Evolutionary conservation across 2,329 filamentous ascomycete genomes (phyloP), one percentile per base, ranked within the genome.

Genomic region (Alternaria sp.): DNA sequence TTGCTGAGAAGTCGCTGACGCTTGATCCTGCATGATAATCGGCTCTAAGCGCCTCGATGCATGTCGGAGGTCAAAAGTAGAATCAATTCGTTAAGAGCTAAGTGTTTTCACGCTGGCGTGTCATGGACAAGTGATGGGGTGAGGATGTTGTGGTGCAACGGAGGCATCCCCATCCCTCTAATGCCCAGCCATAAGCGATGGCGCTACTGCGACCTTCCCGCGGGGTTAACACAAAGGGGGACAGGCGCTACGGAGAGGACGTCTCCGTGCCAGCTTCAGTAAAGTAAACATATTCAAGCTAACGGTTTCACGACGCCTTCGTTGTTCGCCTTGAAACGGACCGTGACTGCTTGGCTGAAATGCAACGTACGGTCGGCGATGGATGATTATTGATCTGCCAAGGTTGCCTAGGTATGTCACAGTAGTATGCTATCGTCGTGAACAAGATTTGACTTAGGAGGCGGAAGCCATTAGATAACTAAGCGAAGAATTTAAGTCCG

Each of bases 151-250:
- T 46, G 40, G 34, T 44, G 45, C 18, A 41, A 46, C 53, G 53
- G 57, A 51, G 57, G 36, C 51, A 45, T 45, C 27, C 28, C 28
- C 52, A 36, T 49, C 36, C 10, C 52, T 49, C 36, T 14, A 4
- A 16, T 44, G 27, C 38, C 45, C 32, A 27, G 53, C 32, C 40
- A 20, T 41, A 57, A 60, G 40, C 58, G 46, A 60, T 20, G 6
- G 41, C 46, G 44, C 41, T 57, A 45, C 41, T 36, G 53, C 27
- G 46, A 27, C 28, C 54, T 61, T 54, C 54, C 43, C 59, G 32
- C 32, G 43, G 46, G 36, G 49, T 57, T 45, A 45, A 36, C 27
- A 40, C 30, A 11, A 27, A 27, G 14, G 27, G 10, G 40, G 54
- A 52, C 34, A 48, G 25, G 46, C 25, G 32, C 20, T 25, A 20